These are phyloP conservation scores for Colletotrichum lentis DNA, from an alignment of 2,329 filamentous ascomycete genomes.

Conservation along the genomic window DNA sequence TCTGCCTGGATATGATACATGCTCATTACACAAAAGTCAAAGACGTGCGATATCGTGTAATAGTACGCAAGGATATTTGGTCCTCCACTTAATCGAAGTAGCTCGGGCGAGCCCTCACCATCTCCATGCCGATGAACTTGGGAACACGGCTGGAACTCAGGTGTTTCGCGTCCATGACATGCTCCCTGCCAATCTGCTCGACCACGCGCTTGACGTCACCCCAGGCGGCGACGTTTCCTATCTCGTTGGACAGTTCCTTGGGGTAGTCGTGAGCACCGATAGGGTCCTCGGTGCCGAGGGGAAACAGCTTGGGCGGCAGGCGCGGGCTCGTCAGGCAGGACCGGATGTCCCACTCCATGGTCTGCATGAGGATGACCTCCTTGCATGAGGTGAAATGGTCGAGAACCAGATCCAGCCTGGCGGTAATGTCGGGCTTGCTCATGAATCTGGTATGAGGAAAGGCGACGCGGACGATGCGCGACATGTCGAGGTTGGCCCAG, in stretches of 20 bases:
- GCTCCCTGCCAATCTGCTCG: slow-evolving; percentile 24
- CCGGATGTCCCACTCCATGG: slow-evolving; percentile 28
- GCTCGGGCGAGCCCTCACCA: slow-evolving; percentile 25
- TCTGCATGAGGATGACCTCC: slow-evolving; percentile 31
- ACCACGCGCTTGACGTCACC: slow-evolving; percentile 30
- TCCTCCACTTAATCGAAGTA: slow-evolving; percentile 27
- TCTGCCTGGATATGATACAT: slow-evolving; percentile 19
- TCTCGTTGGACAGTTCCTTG: slow-evolving; percentile 18
- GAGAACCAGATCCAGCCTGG: slow-evolving; percentile 26
- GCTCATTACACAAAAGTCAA: slow-evolving; percentile 1
- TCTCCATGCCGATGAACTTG: slow-evolving; percentile 30
- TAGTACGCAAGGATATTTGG: background rate
- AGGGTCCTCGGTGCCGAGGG: slow-evolving; percentile 22
- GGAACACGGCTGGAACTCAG: slow-evolving; percentile 17
- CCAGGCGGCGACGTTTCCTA: slow-evolving; percentile 29
- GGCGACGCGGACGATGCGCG: slow-evolving; percentile 30
- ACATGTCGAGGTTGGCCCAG: slow-evolving; percentile 34
- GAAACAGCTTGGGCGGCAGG: slow-evolving; percentile 20
- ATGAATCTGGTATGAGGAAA: slow-evolving; percentile 31
- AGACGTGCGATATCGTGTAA: background rate
- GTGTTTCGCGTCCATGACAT: slow-evolving; percentile 11
- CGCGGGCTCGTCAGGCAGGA: slow-evolving; percentile 19
- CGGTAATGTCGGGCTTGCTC: slow-evolving; percentile 14
- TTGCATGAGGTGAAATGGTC: slow-evolving; percentile 29
- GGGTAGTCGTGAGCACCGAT: slow-evolving; percentile 32